These are phyloP conservation scores for Macrocystidia cucumis DNA, from an alignment of 1,284 basidiomycete genomes.

Conservation along the genomic window DNA sequence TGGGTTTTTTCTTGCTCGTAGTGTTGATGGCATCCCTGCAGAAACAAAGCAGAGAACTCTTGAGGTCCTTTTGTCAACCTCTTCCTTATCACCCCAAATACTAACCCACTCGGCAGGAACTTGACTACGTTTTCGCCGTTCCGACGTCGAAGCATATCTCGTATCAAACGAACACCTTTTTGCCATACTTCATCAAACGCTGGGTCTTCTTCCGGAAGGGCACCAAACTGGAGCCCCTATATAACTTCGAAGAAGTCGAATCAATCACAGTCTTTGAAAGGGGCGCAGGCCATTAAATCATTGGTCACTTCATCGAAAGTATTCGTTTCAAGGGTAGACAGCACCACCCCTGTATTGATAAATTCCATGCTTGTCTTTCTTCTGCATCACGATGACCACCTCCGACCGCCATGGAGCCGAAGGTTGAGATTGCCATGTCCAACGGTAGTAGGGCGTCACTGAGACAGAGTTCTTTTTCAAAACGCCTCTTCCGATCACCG, in stretches of 20 bases:
- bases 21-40: constrained; percentile 7
- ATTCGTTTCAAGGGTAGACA: no score
- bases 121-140: constrained; percentile 52
- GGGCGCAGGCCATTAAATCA: constrained; percentile 25
- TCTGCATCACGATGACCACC: no score
- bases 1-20: not conserved
- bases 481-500: no score
- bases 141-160: constrained; percentile 45
- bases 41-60: constrained; percentile 71
- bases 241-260: constrained; percentile 42
- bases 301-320: no score
- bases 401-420: no score
- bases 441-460: no score
- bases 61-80: constrained; percentile 16
- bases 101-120: constrained; percentile 16
- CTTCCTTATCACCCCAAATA: not conserved
- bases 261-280: constrained; percentile 32
- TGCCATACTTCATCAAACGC: constrained; percentile 58
- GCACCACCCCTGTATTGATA: no score
- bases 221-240: constrained; percentile 35
- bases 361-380: no score
- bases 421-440: no score
- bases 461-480: no score
- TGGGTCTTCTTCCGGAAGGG: constrained; percentile 40
- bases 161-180: constrained; percentile 45